phyloP scores from a whole-genome alignment of 805 yeast species.

The Metschnikowia lachancei region DNA sequence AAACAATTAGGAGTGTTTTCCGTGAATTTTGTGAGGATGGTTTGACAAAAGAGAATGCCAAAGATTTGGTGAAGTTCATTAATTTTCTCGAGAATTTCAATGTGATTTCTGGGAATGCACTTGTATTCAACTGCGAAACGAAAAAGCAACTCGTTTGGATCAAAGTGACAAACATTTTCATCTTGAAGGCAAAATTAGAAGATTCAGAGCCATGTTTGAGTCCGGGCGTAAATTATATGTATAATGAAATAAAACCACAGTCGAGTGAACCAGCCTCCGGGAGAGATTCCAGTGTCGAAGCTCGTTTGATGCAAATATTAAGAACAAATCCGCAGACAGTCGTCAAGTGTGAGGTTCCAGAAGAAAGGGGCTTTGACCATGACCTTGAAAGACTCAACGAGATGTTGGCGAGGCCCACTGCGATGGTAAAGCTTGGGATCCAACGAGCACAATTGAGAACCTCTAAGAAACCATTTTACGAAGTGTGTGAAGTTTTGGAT shows the following conservation, averaged over 20 bases:
- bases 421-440: constrained; percentile 39
- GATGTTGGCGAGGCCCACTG: constrained; percentile 34
- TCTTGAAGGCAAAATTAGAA: constrained; percentile 7
- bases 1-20: constrained; percentile 7
- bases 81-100: constrained; percentile 16
- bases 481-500: constrained; percentile 45
- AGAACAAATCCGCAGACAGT: constrained; percentile 8
- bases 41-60: not conserved
- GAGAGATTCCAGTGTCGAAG: not conserved
- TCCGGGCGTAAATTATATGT: not conserved
- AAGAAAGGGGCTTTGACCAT: constrained; percentile 14
- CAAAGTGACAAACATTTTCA: constrained; percentile 10
- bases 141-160: constrained; percentile 9
- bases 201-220: not conserved
- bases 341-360: constrained; percentile 2
- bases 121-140: constrained; percentile 7
- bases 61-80: constrained; percentile 1
- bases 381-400: constrained; percentile 16
- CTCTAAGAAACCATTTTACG: constrained; percentile 42
- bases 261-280: not conserved
- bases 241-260: not conserved
- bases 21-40: constrained; percentile 1
- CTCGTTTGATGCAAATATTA: constrained; percentile 6
- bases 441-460: constrained; percentile 42
- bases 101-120: constrained; percentile 14